These are phyloP conservation scores for Candida mattraensis DNA, from an alignment of 805 yeast genomes.

Conservation along the genomic window DNA sequence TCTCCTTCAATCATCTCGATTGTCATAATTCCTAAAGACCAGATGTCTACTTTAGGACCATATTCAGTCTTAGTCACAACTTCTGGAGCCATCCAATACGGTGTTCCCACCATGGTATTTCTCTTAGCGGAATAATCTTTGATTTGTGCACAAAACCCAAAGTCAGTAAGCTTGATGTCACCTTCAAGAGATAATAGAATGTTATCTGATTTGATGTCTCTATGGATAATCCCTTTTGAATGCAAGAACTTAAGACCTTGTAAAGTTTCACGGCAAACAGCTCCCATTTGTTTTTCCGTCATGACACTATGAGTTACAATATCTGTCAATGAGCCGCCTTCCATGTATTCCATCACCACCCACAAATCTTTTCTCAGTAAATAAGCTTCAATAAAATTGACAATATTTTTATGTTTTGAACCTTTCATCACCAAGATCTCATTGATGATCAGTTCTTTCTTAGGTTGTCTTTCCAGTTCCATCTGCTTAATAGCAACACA, in stretches of 20 bases:
- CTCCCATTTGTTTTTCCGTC: slow-evolving; percentile 94
- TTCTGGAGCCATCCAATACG: slow-evolving; percentile 92
- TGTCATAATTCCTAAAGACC: slow-evolving; percentile 85
- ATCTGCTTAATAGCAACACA: slow-evolving; percentile 95
- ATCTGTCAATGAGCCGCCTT: slow-evolving; percentile 95
- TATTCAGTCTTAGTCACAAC: slow-evolving; percentile 78
- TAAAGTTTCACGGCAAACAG: slow-evolving; percentile 89
- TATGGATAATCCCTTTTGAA: slow-evolving; percentile 87
- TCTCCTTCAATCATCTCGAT: slow-evolving; percentile 87
- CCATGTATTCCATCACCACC: slow-evolving; percentile 99
- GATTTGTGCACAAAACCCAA: slow-evolving; percentile 73
- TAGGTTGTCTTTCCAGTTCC: slow-evolving; percentile 92
- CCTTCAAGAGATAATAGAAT: slow-evolving; percentile 81
- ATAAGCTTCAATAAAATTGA: slow-evolving; percentile 88
- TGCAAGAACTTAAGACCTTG: slow-evolving; percentile 86
- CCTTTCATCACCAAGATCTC: slow-evolving; percentile 97
- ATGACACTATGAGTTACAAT: slow-evolving; percentile 85
- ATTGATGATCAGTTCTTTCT: slow-evolving; percentile 90
- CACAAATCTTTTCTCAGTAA: slow-evolving; percentile 77
- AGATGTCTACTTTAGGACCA: slow-evolving; percentile 79
- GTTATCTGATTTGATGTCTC: slow-evolving; percentile 96
- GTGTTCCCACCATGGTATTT: slow-evolving; percentile 86
- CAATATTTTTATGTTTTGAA: slow-evolving; percentile 85
- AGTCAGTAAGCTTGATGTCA: slow-evolving; percentile 88
- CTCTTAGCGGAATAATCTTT: slow-evolving; percentile 72